Evolutionary conservation across 371 early-diverging fungal species (phyloP), one percentile per base, ranked within the genome.

Genomic region (Chytridium lagenaria): DNA sequence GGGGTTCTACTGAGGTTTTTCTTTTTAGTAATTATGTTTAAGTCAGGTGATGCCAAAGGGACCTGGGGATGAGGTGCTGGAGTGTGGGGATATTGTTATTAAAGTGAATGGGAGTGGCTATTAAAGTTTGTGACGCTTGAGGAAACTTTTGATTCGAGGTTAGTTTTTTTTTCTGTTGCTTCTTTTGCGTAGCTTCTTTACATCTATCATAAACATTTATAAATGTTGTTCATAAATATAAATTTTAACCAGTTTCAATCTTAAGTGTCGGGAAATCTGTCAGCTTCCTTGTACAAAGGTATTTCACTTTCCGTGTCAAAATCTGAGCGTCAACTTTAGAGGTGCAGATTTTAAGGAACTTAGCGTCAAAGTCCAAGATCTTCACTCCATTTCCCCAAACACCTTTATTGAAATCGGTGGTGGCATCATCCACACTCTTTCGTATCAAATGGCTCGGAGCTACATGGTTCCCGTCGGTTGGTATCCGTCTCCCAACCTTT

Each of bases 71-170:
- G 72, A 59, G 3, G 38, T 71, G 5, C 49, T 83, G 3, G 77
- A 80, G 65, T 88, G 90, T 50, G 96, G 97, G 10, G 97, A 97
- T 80, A 90, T 97, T 23, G 72, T 96, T 33, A 72, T 95, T 7
- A 83, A 90, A 1, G 84, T 95, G 50, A 91, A 96, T 70, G 93
- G 90, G 74, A 87, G 66, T 80, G 88, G 19, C 80, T 94, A 36
- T 90, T 90, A 12, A 89, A 88, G 51, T 96, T 96, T 84, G 92
- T 91, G 0, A 85, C 88, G 0, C 83, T 95, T n/a, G 95, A 94
- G 69, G 88, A 84, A 2, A 68, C 88, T 10, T 63, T 93, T 10
- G 95, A 96, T 76, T 78, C 80, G 3, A 64, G 0, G 59, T 94
- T 1, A 50, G 55, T 0, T 23, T 95, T 37, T 74, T 80, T 0